Evolutionary conservation across 345 rosid species (phyloP).

Genomic region (Salix dunnii): DNA sequence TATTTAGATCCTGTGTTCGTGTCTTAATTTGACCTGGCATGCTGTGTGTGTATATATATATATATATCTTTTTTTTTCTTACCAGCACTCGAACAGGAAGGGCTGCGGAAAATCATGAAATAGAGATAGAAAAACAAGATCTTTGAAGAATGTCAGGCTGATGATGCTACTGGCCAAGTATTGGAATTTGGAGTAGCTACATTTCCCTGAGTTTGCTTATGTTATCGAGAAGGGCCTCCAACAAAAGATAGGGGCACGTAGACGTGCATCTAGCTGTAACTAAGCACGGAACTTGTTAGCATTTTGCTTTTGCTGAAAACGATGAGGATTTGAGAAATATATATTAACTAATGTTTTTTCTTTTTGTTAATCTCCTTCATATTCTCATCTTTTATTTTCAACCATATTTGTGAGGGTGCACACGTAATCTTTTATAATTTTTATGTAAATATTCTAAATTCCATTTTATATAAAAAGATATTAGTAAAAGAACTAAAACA

Average conservation of each 20-base stretch:
- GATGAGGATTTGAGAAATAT: neutral
- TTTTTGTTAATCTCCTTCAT: neutral
- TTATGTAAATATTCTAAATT: too few species aligned
- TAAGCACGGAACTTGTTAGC: neutral
- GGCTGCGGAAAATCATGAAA: neutral
- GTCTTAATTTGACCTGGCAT: neutral
- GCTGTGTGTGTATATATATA: neutral
- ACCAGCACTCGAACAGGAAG: conserved; percentile 18
- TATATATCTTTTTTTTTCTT: neutral
- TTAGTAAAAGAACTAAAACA: too few species aligned
- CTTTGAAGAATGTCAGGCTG: conserved; percentile 11
- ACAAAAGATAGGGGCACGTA: neutral
- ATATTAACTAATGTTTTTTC: neutral
- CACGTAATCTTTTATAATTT: too few species aligned
- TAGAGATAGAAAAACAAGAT: conserved; percentile 16
- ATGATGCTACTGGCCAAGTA: neutral
- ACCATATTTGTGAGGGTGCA: too few species aligned
- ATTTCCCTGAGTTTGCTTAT: too few species aligned
- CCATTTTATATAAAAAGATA: too few species aligned
- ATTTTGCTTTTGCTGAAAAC: neutral
- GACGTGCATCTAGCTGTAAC: neutral
- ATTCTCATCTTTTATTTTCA: too few species aligned
- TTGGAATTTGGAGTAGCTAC: neutral
- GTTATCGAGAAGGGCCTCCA: neutral
- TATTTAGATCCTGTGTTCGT: neutral